Evolutionary conservation across 805 yeast genomes (phyloP).

Genomic region (Starmera amethionina): DNA sequence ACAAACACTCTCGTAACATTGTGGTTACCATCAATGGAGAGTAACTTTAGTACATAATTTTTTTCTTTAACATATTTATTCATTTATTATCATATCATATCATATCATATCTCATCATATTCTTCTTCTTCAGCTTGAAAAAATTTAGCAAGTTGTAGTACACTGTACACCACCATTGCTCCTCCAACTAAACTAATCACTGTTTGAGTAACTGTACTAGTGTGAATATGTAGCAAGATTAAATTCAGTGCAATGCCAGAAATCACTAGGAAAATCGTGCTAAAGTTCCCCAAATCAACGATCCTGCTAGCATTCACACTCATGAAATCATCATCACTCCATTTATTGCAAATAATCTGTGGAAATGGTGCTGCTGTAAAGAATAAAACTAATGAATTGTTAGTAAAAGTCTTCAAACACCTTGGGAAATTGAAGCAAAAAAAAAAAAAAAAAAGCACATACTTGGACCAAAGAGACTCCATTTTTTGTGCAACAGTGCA

Average conservation of each 20-base stretch:
- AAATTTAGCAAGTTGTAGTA: too few species aligned
- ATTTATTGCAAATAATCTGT: conserved; percentile 37
- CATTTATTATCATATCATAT: background rate
- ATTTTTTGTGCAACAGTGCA: conserved; percentile 65
- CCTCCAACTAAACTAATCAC: conserved; percentile 64
- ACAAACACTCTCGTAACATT: conserved; percentile 52
- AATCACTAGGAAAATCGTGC: conserved; percentile 54
- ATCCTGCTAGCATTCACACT: conserved; percentile 34
- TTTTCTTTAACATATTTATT: background rate
- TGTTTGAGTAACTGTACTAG: conserved; percentile 50
- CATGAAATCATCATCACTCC: conserved; percentile 44
- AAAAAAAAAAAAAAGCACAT: conserved; percentile 13
- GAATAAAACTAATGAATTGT: conserved; percentile 25
- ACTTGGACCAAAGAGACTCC: conserved; percentile 64
- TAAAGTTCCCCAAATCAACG: conserved; percentile 60
- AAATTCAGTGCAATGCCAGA: conserved; percentile 55
- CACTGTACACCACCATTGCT: conserved; percentile 23
- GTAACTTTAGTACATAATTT: conserved; percentile 10
- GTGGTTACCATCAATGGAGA: conserved; percentile 70
- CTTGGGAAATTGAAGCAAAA: too few species aligned
- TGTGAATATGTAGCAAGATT: conserved; percentile 50
- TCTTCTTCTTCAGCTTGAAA: conserved; percentile 29
- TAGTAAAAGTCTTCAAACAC: background rate
- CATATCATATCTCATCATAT: conserved; percentile 13
- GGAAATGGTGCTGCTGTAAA: conserved; percentile 52